Base-by-base conservation (phyloP, 2,329 filamentous ascomycete species). In the Penicillium sp. region DNA sequence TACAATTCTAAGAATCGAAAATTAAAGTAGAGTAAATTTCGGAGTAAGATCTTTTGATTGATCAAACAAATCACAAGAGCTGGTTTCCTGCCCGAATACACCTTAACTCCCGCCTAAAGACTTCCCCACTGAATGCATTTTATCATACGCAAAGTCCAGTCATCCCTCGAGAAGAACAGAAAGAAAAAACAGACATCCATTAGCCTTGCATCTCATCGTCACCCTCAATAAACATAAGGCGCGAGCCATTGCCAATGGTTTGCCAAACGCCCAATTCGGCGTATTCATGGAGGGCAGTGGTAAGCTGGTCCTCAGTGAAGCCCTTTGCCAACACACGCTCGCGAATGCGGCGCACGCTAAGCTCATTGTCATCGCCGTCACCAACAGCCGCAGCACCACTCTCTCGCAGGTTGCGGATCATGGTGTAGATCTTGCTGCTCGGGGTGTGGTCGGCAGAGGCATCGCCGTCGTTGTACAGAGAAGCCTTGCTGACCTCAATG, bases 251-350 rank as follows among this genome's bases (percentile, higher is more conserved):
- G 51, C 81, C 82, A 54, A 82, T 77, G 29, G 86, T 85, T 82
- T 89, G 86, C 86, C 86, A 89, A 53, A 89, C 93, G 75, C 95
- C 87, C 51, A 95, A 73, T 56, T 80, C 76, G 2, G 87, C 84
- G 70, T 98, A 97, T 74, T 95, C 91, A 52, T 95, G 85, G 65
- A 98, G 77, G 16, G 90, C 85, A 57, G 80, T 80, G 62, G 87
- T 78, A 73, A 95, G 89, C 69, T 98, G 90, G 69, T 97, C 89
- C 55, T 89, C 85, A 0, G 91, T 98, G 69, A 96, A 98, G 2
- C 93, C 93, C 78, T 95, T 96, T 43, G 90, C 93, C 60, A 97
- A 78, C 24, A 98, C 89, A 56, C 93, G 76, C 70, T 96, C 90
- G 67, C 90, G 82, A 50, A 98, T 88, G 70, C 89, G 86, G 57